Base-by-base conservation (phyloP, 2,329 filamentous ascomycete genomes). In the Aschersonia sp. region DNA sequence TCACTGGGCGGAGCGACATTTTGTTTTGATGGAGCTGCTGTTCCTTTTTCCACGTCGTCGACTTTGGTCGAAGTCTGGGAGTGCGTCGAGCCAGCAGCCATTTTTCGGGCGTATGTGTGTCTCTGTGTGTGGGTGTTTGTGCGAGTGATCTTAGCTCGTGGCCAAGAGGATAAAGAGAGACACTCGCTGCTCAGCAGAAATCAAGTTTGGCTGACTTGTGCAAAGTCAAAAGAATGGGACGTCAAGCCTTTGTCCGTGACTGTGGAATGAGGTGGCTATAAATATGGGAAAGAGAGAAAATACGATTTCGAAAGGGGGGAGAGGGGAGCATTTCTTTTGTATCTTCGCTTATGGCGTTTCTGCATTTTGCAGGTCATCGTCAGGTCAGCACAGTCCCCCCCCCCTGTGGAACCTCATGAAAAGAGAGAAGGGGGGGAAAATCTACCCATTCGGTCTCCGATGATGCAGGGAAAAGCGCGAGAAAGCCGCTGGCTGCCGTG, bases 1-100 rank as follows among this genome's bases (percentile, higher is more conserved):
- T 75, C 72, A n/a, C 61, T 60, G 5, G 35, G 35, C 35, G 35
- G 35, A 12, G 7, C 35, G 72, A 70, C 47, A 46, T 31, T 31
- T 5, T 44, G 9, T 30, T 28, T 44, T 29, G 47, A 9, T 5
- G 52, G 45, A 5, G 48, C 50, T 4, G 43, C 45, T 31, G 49
- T 51, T 3, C 49, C 51, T 28, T n/a, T 30, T 29, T n/a, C 44
- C n/a, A 30, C 10, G 5, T 44, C 30, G 30, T 50, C 45, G 42
- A 31, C 31, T 35, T 40, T 46, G 20, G 51, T 52, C 5, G 54
- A 51, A 30, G 51, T 47, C 32, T 47, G 35, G 4, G 47, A 43
- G n/a, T 30, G 20, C 41, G 28, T 30, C 31, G 35, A 46, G 29
- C n/a, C 10, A n/a, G 20, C 45, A 32, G 20, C 20, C 20, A 20